phyloP scores from a whole-genome alignment of 805 yeast species.

The Candida railenensis region DNA sequence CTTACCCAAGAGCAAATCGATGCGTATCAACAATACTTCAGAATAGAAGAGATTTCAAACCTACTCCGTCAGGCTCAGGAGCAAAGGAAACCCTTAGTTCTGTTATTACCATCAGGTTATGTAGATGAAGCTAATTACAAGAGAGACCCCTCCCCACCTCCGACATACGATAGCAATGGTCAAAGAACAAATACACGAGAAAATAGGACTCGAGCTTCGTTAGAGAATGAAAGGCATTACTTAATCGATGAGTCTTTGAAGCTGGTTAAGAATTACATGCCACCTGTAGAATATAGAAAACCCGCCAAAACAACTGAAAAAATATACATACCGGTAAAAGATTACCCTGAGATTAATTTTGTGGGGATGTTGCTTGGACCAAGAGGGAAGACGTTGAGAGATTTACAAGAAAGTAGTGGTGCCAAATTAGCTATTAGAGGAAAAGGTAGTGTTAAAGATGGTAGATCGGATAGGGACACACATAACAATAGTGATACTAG shows the following conservation, averaged over 20 bases:
- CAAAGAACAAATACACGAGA: conserved; percentile 85
- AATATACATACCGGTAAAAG: conserved; percentile 78
- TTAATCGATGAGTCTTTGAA: conserved; percentile 75
- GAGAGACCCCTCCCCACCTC: conserved; percentile 87
- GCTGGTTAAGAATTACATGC: conserved; percentile 69
- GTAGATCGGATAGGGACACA: conserved; percentile 46
- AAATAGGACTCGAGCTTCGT: conserved; percentile 52
- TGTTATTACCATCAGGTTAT: conserved; percentile 44
- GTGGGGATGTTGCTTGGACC: conserved; percentile 93
- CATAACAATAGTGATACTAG: conserved; percentile 39
- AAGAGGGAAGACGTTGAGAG: conserved; percentile 85
- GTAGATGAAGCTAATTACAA: conserved; percentile 24
- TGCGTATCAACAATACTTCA: conserved; percentile 62
- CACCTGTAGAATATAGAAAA: conserved; percentile 79
- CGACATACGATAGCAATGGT: conserved; percentile 81
- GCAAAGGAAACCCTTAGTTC: conserved; percentile 36
- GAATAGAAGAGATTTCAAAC: conserved; percentile 79
- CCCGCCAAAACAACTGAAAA: conserved; percentile 72
- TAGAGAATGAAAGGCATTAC: conserved; percentile 78
- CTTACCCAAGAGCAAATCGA: conserved; percentile 71
- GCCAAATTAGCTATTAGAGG: conserved; percentile 92
- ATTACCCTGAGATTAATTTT: conserved; percentile 89
- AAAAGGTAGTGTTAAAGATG: conserved; percentile 93
- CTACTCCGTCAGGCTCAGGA: conserved; percentile 41
- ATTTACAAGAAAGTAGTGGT: conserved; percentile 80